Evolutionary conservation across 1,139 yeast species (phyloP).

Genomic region (Scheffersomyces illinoinensis): DNA sequence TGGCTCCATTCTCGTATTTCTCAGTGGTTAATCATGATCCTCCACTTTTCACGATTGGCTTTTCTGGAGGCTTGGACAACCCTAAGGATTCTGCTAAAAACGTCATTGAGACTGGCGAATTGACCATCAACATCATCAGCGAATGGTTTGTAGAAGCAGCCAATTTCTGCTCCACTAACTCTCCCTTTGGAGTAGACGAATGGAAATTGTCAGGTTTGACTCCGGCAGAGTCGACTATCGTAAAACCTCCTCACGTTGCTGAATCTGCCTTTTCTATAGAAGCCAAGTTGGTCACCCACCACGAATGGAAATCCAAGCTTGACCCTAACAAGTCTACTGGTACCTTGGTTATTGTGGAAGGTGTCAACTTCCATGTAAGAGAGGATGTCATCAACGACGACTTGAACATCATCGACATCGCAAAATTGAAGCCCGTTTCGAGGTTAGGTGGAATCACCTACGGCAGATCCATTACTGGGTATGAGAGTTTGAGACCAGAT

Average conservation of each 20-base stretch:
- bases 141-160: slow-evolving; percentile 72
- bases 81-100: slow-evolving; percentile 54
- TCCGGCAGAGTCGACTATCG: slow-evolving; percentile 42
- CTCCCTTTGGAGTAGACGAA: slow-evolving; percentile 54
- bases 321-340: slow-evolving; percentile 41
- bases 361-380: slow-evolving; percentile 56
- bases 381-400: slow-evolving; percentile 53
- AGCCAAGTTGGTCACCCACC: slow-evolving; percentile 46
- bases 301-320: slow-evolving; percentile 46
- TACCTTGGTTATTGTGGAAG: slow-evolving; percentile 49
- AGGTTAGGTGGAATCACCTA: slow-evolving; percentile 59
- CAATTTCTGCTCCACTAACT: slow-evolving; percentile 47
- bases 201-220: slow-evolving; percentile 60
- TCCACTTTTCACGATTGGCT: slow-evolving; percentile 56
- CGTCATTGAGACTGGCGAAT: slow-evolving; percentile 51
- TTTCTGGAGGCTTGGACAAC: slow-evolving; percentile 37
- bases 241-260: slow-evolving; percentile 57
- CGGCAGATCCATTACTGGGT: slow-evolving; percentile 43
- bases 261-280: slow-evolving; percentile 65
- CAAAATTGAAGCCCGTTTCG: slow-evolving; percentile 52
- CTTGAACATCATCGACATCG: slow-evolving; percentile 40
- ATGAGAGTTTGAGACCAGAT: slow-evolving; percentile 45
- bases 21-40: slow-evolving; percentile 54
- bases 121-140: slow-evolving; percentile 58
- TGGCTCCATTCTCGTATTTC: slow-evolving; percentile 64